Base-by-base conservation (phyloP, 208 protist genomes). In the Leishmania major region DNA sequence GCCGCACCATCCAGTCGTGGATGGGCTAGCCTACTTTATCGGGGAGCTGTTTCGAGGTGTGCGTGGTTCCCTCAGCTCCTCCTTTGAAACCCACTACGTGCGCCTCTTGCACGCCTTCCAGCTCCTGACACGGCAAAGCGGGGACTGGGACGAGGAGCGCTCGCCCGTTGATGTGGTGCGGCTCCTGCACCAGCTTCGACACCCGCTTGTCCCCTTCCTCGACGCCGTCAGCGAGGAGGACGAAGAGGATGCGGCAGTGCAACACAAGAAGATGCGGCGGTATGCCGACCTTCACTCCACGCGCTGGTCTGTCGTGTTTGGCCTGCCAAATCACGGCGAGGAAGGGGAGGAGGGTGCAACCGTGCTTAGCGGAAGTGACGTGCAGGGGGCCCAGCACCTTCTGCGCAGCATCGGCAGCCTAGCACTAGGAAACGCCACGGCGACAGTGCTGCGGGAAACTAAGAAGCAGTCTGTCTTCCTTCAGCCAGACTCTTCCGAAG, bases 31-130 rank as follows among this genome's bases (percentile, higher is more conserved):
- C 40, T 92, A 91, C 72, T 91, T 96, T 45, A 82, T 71, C 6
- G 91, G 87, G 13, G 95, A 98, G 75, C 84, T 98, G 8, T 87
- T 96, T 60, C 92, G 95, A 15, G 95, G 95, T 60, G 89, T 98
- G 80, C 92, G 91, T 57, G 95, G 95, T 40, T 85, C 93, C 15
- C 80, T 98, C 17, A 96, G 84, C 88, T 92, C 95, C 45, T 90
- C 86, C n/a, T 92, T 96, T 83, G 95, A 97, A 80, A 84, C 81
- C 71, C 87, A 88, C 75, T 94, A 95, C 82, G 85, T 88, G 49
- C 70, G 83, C 15, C 75, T 96, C 53, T 76, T 96, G 15, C 67
- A 93, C 53, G 59, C 73, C 43, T 95, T 95, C 60, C 81, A 80
- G 11, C 72, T 95, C 37, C 74, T 92, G 55, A 53, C 81, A 28